These are phyloP conservation scores for Sugiyamaella marilandica DNA, from an alignment of 805 yeast genomes.

Conservation along the genomic window DNA sequence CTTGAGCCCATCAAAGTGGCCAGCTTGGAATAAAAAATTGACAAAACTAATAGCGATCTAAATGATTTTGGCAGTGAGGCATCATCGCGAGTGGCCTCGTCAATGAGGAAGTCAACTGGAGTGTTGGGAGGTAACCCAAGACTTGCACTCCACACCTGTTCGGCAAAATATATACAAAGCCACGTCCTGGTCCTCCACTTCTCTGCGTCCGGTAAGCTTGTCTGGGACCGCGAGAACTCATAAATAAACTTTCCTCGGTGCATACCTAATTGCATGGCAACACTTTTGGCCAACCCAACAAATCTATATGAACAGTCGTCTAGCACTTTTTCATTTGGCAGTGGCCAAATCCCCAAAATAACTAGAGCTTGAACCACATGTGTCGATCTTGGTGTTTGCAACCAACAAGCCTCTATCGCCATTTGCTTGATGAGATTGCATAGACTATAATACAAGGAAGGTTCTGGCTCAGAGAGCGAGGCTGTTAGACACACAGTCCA, in stretches of 20 bases:
- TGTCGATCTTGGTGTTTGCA: conserved; percentile 86
- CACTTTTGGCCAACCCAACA: conserved; percentile 77
- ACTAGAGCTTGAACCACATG: conserved; percentile 88
- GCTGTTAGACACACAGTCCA: conserved; percentile 92
- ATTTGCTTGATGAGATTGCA: conserved; percentile 76
- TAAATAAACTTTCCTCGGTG: conserved; percentile 89
- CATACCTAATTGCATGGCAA: conserved; percentile 81
- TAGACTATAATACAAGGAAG: conserved; percentile 67
- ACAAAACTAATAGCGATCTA: conserved; percentile 63
- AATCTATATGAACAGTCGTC: conserved; percentile 91
- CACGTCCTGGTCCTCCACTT: conserved; percentile 92
- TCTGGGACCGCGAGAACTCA: conserved; percentile 88
- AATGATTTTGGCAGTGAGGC: conserved; percentile 57
- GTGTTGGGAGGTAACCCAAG: conserved; percentile 84
- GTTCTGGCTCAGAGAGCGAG: conserved; percentile 80
- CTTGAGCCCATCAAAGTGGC: conserved; percentile 84
- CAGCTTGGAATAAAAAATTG: conserved; percentile 79
- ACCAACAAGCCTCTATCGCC: conserved; percentile 91
- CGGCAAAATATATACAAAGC: conserved; percentile 82
- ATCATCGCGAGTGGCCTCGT: conserved; percentile 66
- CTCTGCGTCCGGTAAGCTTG: conserved; percentile 82
- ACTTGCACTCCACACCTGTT: conserved; percentile 85
- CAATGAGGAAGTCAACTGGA: conserved; percentile 76
- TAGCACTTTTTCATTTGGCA: conserved; percentile 85
- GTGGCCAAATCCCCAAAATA: conserved; percentile 84